Base-by-base conservation (phyloP, 352 stramenopile genomes). In the Phytophthora crassamura region DNA sequence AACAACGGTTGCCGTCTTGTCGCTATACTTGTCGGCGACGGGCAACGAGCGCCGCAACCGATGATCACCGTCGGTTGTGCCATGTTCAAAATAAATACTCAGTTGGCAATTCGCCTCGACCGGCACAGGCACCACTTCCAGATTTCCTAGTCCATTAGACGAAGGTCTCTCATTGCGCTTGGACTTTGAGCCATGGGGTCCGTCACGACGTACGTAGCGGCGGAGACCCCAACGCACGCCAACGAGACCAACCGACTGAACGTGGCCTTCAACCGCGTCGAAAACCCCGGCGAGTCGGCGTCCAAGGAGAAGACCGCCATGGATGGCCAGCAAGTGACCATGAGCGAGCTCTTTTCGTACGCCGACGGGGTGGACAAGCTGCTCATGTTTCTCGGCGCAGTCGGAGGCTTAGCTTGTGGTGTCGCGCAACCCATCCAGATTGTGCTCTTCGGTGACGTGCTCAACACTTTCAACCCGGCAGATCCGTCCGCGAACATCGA, bases 401-500 rank as follows among this genome's bases (percentile, higher is more conserved):
- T 89, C 5, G 70, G 68, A 0, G 78, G 78, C 3, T 49, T 90
- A 5, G 54, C 62, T 2, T 66, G 74, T 3, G 86, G 86, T 4
- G 18, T 88, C 36, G 69, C 72, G 18, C 78, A 91, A 54, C 86
- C 84, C 7, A 64, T 93, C 10, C 82, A 91, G 59, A 88, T 90
- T 47, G 60, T 93, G 28, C 73, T 94, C 33, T 79, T 94, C 57
- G 84, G 84, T 9, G 80, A 91, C 54, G 72, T 89, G 22, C 65
- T 92, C 45, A 89, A 92, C 64, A 74, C 82, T 8, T 90, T 92
- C 48, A 91, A 91, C 50, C 82, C 85, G 7, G 36, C 54, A 2
- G 39, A 74, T 25, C 39, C 58, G 5, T n/a, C 41, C 2, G 22
- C 49, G 2, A 47, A 68, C 42, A 78, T 81, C 34, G 64, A 74